A percentile compares a stretch with the other conserved stretches of the same genome.
Conservation (phyloP, 495 filamentous ascomycete species). For the Glarea lozoyensis region DNA sequence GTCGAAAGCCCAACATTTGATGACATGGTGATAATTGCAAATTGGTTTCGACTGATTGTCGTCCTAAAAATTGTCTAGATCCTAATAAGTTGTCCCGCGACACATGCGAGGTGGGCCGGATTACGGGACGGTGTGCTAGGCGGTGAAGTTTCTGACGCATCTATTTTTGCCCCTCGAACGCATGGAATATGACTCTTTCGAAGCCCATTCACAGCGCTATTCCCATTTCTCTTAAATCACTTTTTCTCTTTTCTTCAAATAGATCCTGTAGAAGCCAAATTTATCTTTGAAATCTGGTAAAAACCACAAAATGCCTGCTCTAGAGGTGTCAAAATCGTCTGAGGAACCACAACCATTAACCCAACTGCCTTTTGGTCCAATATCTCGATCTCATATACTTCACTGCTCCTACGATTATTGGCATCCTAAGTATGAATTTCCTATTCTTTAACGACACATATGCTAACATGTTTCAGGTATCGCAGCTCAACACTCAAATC, state of each 20-base stretch:
- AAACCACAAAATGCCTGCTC: slow-evolving; percentile 20
- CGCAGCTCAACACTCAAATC: slow-evolving; percentile 76
- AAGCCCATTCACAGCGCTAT: too few species aligned
- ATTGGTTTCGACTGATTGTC: slow-evolving; percentile 15
- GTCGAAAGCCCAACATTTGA: slow-evolving; percentile 97
- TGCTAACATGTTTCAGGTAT: slow-evolving; percentile 40
- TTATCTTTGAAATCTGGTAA: background rate
- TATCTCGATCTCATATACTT: slow-evolving; percentile 77
- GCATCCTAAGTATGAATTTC: slow-evolving; percentile 58
- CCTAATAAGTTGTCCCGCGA: too few species aligned
- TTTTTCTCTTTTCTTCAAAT: too few species aligned
- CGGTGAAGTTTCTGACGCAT: too few species aligned
- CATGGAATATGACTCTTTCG: too few species aligned
- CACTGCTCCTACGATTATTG: slow-evolving; percentile 91
- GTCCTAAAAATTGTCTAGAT: too few species aligned
- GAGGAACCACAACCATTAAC: slow-evolving; percentile 16
- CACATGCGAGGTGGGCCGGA: too few species aligned
- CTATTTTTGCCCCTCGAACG: too few species aligned
- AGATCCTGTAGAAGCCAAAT: too few species aligned
- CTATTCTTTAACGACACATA: background rate
- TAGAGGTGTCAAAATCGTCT: slow-evolving; percentile 1
- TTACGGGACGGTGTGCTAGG: too few species aligned
- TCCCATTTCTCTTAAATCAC: background rate
- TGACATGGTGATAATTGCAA: slow-evolving; percentile 52
- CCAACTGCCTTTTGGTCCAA: slow-evolving; percentile 67